Conservation (phyloP, 2,329 filamentous ascomycete species). For the Aspergillus terreus region DNA sequence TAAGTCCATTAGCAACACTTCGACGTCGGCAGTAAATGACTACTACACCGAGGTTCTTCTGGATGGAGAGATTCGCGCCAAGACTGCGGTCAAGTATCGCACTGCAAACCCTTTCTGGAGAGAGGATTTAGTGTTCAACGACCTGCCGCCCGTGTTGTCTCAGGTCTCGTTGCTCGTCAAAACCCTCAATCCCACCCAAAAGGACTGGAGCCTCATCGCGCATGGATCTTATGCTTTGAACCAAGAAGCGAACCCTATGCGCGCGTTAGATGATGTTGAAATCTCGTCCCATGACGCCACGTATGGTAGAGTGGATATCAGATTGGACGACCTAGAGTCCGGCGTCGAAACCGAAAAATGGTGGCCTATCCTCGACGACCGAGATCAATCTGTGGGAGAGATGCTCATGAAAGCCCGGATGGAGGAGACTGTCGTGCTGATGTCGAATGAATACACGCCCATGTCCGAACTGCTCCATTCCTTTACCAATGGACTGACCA, state of each 20-base stretch:
- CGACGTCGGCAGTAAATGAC: conserved; percentile 31
- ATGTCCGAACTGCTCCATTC: conserved; percentile 80
- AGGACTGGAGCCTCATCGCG: conserved; percentile 48
- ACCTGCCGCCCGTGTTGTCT: conserved; percentile 47
- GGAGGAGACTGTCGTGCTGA: conserved; percentile 85
- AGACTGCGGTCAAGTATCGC: conserved; percentile 46
- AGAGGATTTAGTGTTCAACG: conserved; percentile 46
- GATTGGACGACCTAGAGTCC: conserved; percentile 71
- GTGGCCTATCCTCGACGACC: conserved; percentile 76
- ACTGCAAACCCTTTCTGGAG: conserved; percentile 48
- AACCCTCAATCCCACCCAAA: conserved; percentile 45
- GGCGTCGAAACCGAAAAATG: conserved; percentile 81
- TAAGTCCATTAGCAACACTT: conserved; percentile 23
- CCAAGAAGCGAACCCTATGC: conserved; percentile 38
- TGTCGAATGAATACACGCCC: conserved; percentile 78
- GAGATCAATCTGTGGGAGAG: conserved; percentile 72
- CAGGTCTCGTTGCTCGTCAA: conserved; percentile 46
- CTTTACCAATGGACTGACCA: conserved; percentile 77
- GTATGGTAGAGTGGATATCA: conserved; percentile 67
- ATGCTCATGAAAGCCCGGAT: conserved; percentile 79
- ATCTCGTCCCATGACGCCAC: conserved; percentile 45
- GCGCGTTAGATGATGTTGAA: conserved; percentile 44
- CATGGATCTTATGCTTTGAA: conserved; percentile 42
- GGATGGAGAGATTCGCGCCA: conserved; percentile 47
- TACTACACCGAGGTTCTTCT: conserved; percentile 49